Evolutionary conservation across 163 green algal species (phyloP).

Genomic region (Trebouxia gelatinosa): DNA sequence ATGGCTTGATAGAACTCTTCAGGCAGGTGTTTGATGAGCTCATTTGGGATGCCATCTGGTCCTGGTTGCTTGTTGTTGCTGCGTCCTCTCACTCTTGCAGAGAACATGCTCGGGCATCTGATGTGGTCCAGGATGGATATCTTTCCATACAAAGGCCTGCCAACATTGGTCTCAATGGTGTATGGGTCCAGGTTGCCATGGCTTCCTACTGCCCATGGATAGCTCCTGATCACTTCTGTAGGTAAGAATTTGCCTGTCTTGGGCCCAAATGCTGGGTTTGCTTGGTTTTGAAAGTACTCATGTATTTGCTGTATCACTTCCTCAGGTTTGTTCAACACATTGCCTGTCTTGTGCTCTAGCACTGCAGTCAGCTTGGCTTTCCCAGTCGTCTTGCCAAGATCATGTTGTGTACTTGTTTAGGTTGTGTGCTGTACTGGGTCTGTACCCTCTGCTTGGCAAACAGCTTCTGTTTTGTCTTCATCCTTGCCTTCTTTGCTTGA

Average conservation of each 20-base stretch:
- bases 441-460: not conserved
- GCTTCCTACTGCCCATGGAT: not conserved
- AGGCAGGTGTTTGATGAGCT: conserved; percentile 36
- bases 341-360: not conserved
- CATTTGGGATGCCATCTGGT: conserved; percentile 36
- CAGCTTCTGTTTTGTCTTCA: not conserved
- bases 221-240: not conserved
- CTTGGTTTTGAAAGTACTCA: conserved; percentile 10
- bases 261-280: not conserved
- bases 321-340: not conserved
- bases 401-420: conserved; percentile 1
- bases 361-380: not conserved
- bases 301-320: not conserved
- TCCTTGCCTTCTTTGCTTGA: not conserved
- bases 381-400: not conserved
- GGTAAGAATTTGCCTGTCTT: conserved; percentile 17
- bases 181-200: not conserved
- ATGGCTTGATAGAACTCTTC: not conserved
- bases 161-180: not conserved
- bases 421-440: not conserved
- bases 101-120: conserved; percentile 4
- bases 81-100: not conserved
- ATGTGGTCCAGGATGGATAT: conserved; percentile 15
- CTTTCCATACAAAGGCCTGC: not conserved
- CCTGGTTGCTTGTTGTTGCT: conserved; percentile 34